Evolutionary conservation across 2,329 filamentous ascomycete species (phyloP).

Genomic region (Apiospora phragmitis): DNA sequence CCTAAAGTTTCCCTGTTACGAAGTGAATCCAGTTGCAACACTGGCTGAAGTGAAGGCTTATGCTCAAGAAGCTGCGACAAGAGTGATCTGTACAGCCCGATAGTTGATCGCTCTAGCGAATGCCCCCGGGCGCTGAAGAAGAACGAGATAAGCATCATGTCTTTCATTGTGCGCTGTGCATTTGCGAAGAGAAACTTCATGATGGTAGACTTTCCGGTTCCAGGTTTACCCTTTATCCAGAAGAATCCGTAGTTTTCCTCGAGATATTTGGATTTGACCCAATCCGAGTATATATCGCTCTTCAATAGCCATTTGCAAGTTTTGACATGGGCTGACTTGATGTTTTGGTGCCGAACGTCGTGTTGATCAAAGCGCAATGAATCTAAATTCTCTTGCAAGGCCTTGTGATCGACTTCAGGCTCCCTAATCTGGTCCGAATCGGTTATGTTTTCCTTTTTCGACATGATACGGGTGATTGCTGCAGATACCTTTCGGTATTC

Average conservation of each 20-base stretch:
- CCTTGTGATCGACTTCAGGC: not conserved
- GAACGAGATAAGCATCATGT: conserved; percentile 36
- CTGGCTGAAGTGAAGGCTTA: conserved; percentile 32
- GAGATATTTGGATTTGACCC: conserved; percentile 32
- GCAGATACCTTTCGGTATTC: conserved; percentile 34
- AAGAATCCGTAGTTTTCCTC: conserved; percentile 25
- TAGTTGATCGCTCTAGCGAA: conserved; percentile 42
- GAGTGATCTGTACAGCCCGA: conserved; percentile 52
- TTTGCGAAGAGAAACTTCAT: conserved; percentile 41
- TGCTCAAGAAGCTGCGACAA: conserved; percentile 44
- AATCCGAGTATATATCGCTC: conserved; percentile 31
- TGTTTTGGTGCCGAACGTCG: not conserved
- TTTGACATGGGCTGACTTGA: not conserved
- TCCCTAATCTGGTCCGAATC: not conserved
- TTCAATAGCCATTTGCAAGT: not conserved
- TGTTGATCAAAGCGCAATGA: not conserved
- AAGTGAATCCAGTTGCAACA: conserved; percentile 23
- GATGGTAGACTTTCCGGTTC: conserved; percentile 38
- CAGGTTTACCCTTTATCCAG: conserved; percentile 37
- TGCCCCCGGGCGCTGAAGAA: conserved; percentile 51
- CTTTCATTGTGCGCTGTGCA: conserved; percentile 18
- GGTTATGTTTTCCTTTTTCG: not conserved
- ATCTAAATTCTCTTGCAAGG: not conserved
- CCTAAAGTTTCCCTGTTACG: not conserved
- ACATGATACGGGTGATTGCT: conserved; percentile 12